Base-by-base conservation (phyloP, 2,329 filamentous ascomycete species). In the Colletotrichum sp. region DNA sequence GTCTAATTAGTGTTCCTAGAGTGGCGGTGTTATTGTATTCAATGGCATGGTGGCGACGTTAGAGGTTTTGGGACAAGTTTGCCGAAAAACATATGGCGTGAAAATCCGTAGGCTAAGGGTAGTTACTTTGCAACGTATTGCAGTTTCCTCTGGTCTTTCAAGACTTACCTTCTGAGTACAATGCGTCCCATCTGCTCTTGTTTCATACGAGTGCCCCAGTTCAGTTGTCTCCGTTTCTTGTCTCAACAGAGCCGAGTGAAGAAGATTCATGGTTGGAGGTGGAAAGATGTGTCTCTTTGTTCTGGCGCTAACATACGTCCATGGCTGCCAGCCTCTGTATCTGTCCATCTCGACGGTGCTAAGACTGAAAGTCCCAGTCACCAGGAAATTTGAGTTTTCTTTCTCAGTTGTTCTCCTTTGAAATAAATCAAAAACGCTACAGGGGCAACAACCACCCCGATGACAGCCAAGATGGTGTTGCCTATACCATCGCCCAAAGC, bases 361-460 rank as follows among this genome's bases (percentile, higher is more conserved):
- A 4, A 48, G n/a, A 21, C n/a, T 21, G 18, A 9, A 21, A 21
- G 10, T 21, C 43, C 5, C 18, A 48, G 10, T 48, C 7, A 21
- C 43, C 9, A 21, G 9, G 18, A 48, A 48, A 7, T 48, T 10
- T 48, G 18, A 48, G 3, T 48, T 21, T 10, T 48, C 18, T 48
- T 48, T 21, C 43, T 21, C 43, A 48, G 43, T 21, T 48, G 18
- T 21, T 48, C 18, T 48, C 43, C 43, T 48, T 48, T 48, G 5
- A 21, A n/a, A 21, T 21, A 48, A 12, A 48, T 21, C 6, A 48
- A 5, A 21, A 58, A 58, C 8, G 55, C 55, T 2, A 87, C 84
- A 0, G 88, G 89, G 3, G 87, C 79, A 74, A 90, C 77, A 0
- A 82, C 84, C 13, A 87, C 72, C 5, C 87, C 86, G 64, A 90